These are phyloP conservation scores for Butyriboletus loyo DNA, from an alignment of 768 basidiomycete species.

Conservation along the genomic window DNA sequence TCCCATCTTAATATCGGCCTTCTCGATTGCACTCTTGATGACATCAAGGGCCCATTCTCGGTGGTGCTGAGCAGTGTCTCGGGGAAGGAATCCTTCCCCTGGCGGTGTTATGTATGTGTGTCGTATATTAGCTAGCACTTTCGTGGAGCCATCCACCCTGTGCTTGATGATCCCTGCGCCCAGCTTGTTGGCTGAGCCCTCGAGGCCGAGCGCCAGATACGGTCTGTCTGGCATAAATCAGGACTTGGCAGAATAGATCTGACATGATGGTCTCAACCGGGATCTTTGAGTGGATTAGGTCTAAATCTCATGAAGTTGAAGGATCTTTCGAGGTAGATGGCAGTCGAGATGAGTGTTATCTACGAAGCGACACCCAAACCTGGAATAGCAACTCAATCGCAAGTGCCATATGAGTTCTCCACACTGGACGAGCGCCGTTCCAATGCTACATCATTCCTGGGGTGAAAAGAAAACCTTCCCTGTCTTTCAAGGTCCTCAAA, in stretches of 20 bases:
- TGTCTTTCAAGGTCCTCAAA: neutral
- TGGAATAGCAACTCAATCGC: neutral
- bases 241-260: conserved; percentile 7
- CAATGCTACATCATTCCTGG: neutral
- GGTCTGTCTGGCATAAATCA: conserved; percentile 48
- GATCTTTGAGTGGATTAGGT: conserved; percentile 29
- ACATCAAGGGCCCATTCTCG: conserved; percentile 87
- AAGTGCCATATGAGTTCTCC: no score
- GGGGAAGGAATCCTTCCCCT: conserved; percentile 94
- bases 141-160: conserved; percentile 62
- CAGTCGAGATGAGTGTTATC: conserved; percentile 1
- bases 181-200: conserved; percentile 97
- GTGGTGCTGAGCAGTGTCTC: conserved; percentile 95
- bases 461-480: neutral
- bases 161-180: conserved; percentile 93
- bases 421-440: neutral
- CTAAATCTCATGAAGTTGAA: conserved; percentile 17
- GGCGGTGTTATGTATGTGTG: conserved; percentile 99
- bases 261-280: conserved; percentile 27
- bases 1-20: conserved; percentile 66
- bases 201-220: conserved; percentile 89
- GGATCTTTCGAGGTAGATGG: conserved; percentile 18
- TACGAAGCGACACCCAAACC: neutral
- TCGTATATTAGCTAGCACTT: conserved; percentile 86
- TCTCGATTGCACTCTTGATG: conserved; percentile 68